Percentiles rank a stretch among this genome's conserved stretches.
phyloP scores from a whole-genome alignment of 2,329 filamentous ascomycete genomes.

The Plenodomus biglobosus region DNA sequence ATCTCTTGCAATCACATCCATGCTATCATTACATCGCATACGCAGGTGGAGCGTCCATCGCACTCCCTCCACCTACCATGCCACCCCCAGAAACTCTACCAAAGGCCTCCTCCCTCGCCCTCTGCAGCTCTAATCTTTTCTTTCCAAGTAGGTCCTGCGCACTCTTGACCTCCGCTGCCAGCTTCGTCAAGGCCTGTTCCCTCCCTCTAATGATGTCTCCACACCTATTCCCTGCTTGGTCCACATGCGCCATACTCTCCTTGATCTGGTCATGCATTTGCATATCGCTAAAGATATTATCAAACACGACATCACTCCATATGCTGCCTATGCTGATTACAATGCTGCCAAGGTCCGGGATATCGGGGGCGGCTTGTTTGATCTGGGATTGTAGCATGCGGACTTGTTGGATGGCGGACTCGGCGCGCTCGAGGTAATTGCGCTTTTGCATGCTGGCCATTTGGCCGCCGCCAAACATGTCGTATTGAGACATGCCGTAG shows the following conservation, averaged over 20 bases:
- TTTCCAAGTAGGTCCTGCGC: slow-evolving; percentile 36
- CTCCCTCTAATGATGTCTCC: slow-evolving; percentile 41
- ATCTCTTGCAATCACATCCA: no score
- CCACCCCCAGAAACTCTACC: slow-evolving; percentile 24
- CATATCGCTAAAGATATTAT: slow-evolving; percentile 58
- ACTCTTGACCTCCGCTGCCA: slow-evolving; percentile 27
- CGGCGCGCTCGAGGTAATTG: slow-evolving; percentile 53
- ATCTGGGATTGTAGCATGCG: slow-evolving; percentile 45
- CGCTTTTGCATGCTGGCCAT: slow-evolving; percentile 58
- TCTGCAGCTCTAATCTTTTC: slow-evolving; percentile 47
- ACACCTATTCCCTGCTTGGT: slow-evolving; percentile 20
- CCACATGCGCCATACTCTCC: slow-evolving; percentile 42
- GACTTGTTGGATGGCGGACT: slow-evolving; percentile 48
- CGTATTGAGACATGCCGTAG: slow-evolving; percentile 37
- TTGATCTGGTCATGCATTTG: slow-evolving; percentile 57
- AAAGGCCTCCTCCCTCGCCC: slow-evolving; percentile 50
- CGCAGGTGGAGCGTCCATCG: slow-evolving; percentile 7
- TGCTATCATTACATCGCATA: not conserved
- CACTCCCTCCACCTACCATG: not conserved
- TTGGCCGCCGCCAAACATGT: slow-evolving; percentile 55
- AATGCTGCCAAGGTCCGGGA: slow-evolving; percentile 45
- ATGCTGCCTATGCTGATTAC: slow-evolving; percentile 51
- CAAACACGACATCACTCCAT: slow-evolving; percentile 57
- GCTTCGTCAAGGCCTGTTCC: slow-evolving; percentile 31
- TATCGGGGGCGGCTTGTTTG: slow-evolving; percentile 42